These are phyloP conservation scores for Diaporthe vaccinii DNA, from an alignment of 2,329 filamentous ascomycete species.

Conservation along the genomic window DNA sequence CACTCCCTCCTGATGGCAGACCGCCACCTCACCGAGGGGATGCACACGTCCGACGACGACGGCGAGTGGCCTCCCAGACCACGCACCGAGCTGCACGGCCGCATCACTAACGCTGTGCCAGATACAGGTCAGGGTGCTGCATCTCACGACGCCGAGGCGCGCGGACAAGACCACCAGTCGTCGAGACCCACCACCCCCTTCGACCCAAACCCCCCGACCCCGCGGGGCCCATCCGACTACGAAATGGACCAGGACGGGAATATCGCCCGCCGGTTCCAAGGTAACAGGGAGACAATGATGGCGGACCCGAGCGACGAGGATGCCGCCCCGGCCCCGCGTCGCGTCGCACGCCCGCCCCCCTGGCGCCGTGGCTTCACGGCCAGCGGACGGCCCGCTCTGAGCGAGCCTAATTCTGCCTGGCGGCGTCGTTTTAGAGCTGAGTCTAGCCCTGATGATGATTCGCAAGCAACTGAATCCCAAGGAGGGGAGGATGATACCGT, in stretches of 20 bases:
- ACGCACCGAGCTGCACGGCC: not conserved
- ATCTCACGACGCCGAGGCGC: not conserved
- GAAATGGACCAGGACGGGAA: not conserved
- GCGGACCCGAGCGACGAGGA: not conserved
- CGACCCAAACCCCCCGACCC: not conserved
- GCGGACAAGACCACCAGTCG: not conserved
- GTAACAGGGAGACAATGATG: not conserved
- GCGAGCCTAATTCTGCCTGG: not conserved
- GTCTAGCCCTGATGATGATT: too few species aligned
- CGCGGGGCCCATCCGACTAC: not conserved
- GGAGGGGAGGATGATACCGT: not conserved
- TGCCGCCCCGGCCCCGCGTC: not conserved
- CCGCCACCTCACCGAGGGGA: not conserved
- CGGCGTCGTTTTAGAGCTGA: not conserved
- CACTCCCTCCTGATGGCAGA: constrained; percentile 10
- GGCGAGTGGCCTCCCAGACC: not conserved
- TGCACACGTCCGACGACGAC: not conserved
- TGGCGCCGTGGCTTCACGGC: not conserved
- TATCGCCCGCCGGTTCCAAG: not conserved
- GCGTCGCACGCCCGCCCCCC: not conserved
- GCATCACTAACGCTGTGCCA: not conserved
- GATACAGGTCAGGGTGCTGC: too few species aligned
- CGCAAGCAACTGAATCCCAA: not conserved
- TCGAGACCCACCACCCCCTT: not conserved
- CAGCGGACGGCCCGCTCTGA: not conserved